A percentile compares a stretch with the other conserved stretches of the same genome.
Evolutionary conservation across 257 asterid species (phyloP).

Genomic region (Dorcoceras hygrometricum): DNA sequence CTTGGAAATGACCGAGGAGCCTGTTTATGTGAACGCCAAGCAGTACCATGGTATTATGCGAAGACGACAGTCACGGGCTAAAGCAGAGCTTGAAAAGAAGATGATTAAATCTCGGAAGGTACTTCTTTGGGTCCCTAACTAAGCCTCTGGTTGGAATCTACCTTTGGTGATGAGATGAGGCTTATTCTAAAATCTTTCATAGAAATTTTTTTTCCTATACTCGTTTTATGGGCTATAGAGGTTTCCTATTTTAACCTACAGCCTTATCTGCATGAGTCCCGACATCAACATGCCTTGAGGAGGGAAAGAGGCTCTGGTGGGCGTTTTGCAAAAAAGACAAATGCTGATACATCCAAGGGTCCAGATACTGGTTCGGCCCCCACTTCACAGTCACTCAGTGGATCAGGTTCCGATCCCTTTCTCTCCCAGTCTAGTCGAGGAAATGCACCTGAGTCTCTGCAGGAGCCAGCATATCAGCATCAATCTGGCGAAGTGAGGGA

Average conservation of each 20-base stretch:
- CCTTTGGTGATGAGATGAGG: neutral
- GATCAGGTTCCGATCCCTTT: conserved; percentile 40
- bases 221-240: neutral
- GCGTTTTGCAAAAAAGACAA: conserved; percentile 73
- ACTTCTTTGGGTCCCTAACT: conserved; percentile 7
- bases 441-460: conserved; percentile 28
- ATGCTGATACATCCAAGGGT: conserved; percentile 35
- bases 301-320: conserved; percentile 84
- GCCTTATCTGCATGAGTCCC: conserved; percentile 93
- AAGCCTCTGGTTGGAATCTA: neutral
- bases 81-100: conserved; percentile 85
- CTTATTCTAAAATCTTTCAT: neutral
- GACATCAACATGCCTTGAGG: conserved; percentile 90
- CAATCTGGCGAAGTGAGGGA: conserved; percentile 24
- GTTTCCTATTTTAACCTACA: conserved; percentile 26
- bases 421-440: conserved; percentile 31
- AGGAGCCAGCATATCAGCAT: conserved; percentile 31
- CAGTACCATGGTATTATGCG: conserved; percentile 81
- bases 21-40: conserved; percentile 90
- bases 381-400: conserved; percentile 31
- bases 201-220: neutral
- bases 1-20: conserved; percentile 80
- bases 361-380: conserved; percentile 36
- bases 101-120: conserved; percentile 80
- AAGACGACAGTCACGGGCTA: conserved; percentile 86